phyloP scores from a whole-genome alignment of 352 stramenopile genomes.

The Globisporangium polare region DNA sequence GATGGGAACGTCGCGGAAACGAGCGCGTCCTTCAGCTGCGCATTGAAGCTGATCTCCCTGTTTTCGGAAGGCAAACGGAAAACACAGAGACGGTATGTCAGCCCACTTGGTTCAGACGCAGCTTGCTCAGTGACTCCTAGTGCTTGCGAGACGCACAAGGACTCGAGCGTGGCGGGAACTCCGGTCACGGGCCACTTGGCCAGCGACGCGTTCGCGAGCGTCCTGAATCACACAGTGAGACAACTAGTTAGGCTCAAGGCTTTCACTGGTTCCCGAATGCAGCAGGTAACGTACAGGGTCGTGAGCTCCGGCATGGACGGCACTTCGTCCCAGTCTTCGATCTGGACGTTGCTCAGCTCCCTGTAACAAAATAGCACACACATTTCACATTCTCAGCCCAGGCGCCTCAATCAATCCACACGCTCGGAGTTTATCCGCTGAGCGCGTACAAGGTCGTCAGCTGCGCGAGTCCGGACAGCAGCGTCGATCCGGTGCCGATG shows the following conservation, averaged over 20 bases:
- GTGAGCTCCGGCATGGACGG: constrained; percentile 5
- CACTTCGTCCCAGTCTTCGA: constrained; percentile 12
- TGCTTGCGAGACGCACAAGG: not conserved
- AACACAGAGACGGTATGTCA: no score
- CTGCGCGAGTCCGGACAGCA: constrained; percentile 4
- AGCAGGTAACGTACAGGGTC: constrained; percentile 1
- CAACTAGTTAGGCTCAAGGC: not conserved
- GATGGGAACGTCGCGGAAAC: not conserved
- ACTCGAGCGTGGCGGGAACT: not conserved
- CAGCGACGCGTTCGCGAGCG: not conserved
- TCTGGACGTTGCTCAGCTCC: not conserved
- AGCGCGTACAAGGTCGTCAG: constrained; percentile 5
- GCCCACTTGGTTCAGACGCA: no score
- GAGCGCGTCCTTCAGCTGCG: not conserved
- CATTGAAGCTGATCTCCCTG: constrained; percentile 5
- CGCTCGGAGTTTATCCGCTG: not conserved
- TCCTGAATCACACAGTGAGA: not conserved
- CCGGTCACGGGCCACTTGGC: not conserved
- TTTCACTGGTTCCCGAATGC: not conserved
- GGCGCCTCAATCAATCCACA: not conserved
- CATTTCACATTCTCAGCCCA: not conserved
- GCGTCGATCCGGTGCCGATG: not conserved
- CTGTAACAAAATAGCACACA: not conserved
- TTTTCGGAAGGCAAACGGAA: no score
- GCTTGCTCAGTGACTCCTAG: not conserved